These are phyloP conservation scores for Prototheca stagnorum DNA, from an alignment of 163 green algal genomes.

Conservation along the genomic window DNA sequence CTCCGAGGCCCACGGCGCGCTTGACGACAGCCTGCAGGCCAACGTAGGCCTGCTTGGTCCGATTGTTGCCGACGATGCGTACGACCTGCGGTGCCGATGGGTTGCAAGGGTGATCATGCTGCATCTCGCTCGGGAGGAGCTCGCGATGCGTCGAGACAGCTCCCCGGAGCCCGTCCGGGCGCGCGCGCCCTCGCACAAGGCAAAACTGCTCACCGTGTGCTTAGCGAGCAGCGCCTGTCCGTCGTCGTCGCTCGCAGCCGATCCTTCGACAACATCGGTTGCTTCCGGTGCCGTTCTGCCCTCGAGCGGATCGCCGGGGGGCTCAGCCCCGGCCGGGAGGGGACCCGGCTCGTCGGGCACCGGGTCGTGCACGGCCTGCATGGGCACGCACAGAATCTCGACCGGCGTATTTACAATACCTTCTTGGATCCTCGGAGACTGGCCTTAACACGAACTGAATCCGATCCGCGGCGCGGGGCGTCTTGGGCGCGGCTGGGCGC, in stretches of 20 bases:
- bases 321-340: no score
- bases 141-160: neutral
- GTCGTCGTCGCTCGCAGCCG: slow-evolving; percentile 6
- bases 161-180: neutral
- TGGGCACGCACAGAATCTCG: no score
- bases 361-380: no score
- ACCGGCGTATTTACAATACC: no score
- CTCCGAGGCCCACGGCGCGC: slow-evolving; percentile 40
- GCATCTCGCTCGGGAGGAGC: neutral
- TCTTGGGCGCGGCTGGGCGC: no score
- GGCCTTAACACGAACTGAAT: no score
- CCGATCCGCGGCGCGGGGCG: no score
- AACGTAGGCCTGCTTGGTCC: slow-evolving; percentile 29
- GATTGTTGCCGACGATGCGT: slow-evolving; percentile 33
- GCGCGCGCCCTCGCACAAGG: neutral
- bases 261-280: no score
- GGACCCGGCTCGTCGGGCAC: no score
- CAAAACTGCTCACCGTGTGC: slow-evolving; percentile 3
- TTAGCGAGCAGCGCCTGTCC: slow-evolving; percentile 4
- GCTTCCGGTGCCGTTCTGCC: no score
- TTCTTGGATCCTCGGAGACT: no score
- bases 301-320: no score
- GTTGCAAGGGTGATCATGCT: neutral
- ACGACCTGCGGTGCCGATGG: slow-evolving; percentile 14
- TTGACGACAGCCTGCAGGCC: slow-evolving; percentile 31